Base-by-base conservation (phyloP, 2,329 filamentous ascomycete species). In the Arthrobotrys iridis region DNA sequence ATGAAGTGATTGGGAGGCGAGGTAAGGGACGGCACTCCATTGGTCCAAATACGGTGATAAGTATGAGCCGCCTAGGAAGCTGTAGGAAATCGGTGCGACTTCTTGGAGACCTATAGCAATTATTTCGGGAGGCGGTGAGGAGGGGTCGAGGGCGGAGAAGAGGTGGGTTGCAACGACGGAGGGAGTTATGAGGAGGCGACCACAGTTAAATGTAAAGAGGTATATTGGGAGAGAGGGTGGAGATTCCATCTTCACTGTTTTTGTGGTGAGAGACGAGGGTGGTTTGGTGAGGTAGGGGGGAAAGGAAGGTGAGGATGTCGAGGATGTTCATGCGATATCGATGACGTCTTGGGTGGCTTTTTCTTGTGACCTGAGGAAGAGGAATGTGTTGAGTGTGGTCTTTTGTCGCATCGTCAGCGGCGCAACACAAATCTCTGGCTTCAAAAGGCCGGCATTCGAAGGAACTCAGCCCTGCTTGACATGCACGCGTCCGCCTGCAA, bases 41-140 rank as follows among this genome's bases (percentile, higher is more conserved):
- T 87, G 86, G 67, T 88, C 84, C 79, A 95, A 88, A 82, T 96
- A 98, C 0, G 91, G 89, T 24, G 85, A 85, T 35, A 98, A 83
- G 78, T 91, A 91, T 18, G 91, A 90, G 37, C 91, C 91, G 28
- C 94, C 94, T 48, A 97, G 89, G 81, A 98, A 96, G 22, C 91
- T 88, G 80, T 93, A 88, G 60, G 90, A 87, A 57, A 98, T 86
- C 0, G 95, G 95, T 7, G 93, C 91, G 76, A 97, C 86, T 83
- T 99, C 95, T 82, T 99, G 93, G 15, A 99, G 86, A 13, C 86
- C 88, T 73, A 92, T 83, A 70, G 90, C 87, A 74, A 92, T 83
- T 40, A 92, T 81, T 77, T 90, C 88, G 2, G 85, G 93, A 3
- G 93, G 85, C 81, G 90, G 81, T 13, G 81, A 73, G 76, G 81